Base-by-base conservation (phyloP, 371 early-diverging fungal genomes). In the Thermomucor indicae-seudaticae region DNA sequence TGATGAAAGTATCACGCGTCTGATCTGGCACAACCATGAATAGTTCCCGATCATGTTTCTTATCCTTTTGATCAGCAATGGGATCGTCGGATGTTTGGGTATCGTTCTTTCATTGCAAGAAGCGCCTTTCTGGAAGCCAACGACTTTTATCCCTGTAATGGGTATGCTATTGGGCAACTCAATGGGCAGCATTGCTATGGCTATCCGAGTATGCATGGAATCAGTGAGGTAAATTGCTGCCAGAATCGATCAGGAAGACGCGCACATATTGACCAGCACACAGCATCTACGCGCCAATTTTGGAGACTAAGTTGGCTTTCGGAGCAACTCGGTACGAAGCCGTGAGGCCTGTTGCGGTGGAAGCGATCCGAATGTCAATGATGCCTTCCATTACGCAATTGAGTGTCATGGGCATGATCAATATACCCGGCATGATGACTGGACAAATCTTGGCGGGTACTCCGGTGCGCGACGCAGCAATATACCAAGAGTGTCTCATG, bases 241-340 rank as follows among this genome's bases (percentile, higher is more conserved):
- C n/a, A 12, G 29, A 23, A 14, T 32, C 8, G 32, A 38, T 23
- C 19, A 32, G 35, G 5, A 38, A 20, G 6, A 6, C 5, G 38
- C 38, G n/a, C 81, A 81, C 24, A 78, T 92, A 4, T 40, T 47
- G 29, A 27, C 11, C n/a, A n/a, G 22, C 16, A 34, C 20, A 19
- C 12, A 51, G 51, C 11, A 22, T 34, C 1, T 35, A 47, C 19
- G 54, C 47, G 1, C 34, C 47, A 1, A 23, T 54, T 10, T 32
- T 54, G 25, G 58, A 57, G 40, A 70, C 82, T 20, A 80, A 81
- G 46, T 63, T 95, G 31, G 66, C 88, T 4, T 86, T 76, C 80
- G 95, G 95, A 4, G 93, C 92, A 0, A 81, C 81, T 4, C 80
- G 93, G 6, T 90, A 89, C 88, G 95, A 95, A 57, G 88, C 91